Evolutionary conservation across 2,329 filamentous ascomycete genomes (phyloP).

Genomic region (Dactylellina drechsleri): DNA sequence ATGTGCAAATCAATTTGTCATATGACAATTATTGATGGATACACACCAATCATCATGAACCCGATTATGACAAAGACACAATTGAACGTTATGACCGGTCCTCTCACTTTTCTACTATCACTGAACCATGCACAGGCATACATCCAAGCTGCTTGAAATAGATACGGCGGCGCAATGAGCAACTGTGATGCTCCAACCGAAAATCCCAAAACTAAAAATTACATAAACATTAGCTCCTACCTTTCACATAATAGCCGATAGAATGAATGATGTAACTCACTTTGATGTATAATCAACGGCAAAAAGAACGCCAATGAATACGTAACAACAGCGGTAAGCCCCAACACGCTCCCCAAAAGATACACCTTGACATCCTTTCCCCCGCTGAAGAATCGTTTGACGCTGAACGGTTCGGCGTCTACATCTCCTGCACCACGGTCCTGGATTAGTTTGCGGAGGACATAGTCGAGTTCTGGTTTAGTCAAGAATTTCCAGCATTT

Average conservation of each 20-base stretch:
- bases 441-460: constrained; percentile 64
- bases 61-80: constrained; percentile 74
- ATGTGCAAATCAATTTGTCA: too few relatives aligned
- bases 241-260: too few relatives aligned
- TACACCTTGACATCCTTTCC: constrained; percentile 57
- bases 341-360: constrained; percentile 68
- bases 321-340: constrained; percentile 74
- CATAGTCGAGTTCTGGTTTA: constrained; percentile 63
- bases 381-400: constrained; percentile 72
- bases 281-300: constrained; percentile 70
- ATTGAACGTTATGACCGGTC: constrained; percentile 74
- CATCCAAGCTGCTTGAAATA: constrained; percentile 73
- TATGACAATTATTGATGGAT: too few relatives aligned
- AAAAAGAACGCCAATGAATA: constrained; percentile 83
- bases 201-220: constrained; percentile 68
- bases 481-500: constrained; percentile 66
- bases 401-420: constrained; percentile 64
- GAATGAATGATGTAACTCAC: constrained; percentile 65
- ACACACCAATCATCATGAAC: constrained; percentile 70
- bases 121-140: constrained; percentile 70
- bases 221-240: too few relatives aligned
- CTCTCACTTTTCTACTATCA: constrained; percentile 74
- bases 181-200: constrained; percentile 72
- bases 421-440: constrained; percentile 68
- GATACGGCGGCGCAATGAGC: constrained; percentile 76